Evolutionary conservation across 352 stramenopile genomes (phyloP).

Genomic region (Globisporangium solare): DNA sequence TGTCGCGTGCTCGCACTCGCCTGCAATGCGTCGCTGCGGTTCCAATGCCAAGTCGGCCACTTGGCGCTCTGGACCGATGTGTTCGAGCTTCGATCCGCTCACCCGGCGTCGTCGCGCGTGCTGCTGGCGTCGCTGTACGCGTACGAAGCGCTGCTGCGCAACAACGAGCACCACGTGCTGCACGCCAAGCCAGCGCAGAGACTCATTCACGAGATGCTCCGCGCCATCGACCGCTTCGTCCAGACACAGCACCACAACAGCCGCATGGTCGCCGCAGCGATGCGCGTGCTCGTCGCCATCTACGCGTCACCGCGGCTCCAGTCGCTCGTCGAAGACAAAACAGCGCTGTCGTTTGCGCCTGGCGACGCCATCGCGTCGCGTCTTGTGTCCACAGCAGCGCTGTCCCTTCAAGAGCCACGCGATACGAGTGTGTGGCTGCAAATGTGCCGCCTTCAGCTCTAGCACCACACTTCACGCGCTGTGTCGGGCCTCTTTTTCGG

Average conservation of each 20-base stretch:
- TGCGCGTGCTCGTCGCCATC: conserved; percentile 14
- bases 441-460: conserved; percentile 12
- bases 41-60: conserved; percentile 33
- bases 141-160: conserved; percentile 23
- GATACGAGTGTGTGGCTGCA: conserved; percentile 13
- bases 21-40: conserved; percentile 22
- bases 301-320: conserved; percentile 12
- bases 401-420: conserved; percentile 3
- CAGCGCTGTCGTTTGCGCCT: not conserved
- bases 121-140: conserved; percentile 26
- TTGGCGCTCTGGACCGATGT: conserved; percentile 29
- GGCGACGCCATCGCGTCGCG: conserved; percentile 1
- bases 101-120: conserved; percentile 30
- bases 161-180: conserved; percentile 29
- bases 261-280: conserved; percentile 10
- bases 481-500: conserved; percentile 11
- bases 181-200: conserved; percentile 1
- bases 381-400: not conserved
- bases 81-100: conserved; percentile 19
- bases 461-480: conserved; percentile 1
- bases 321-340: conserved; percentile 8
- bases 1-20: conserved; percentile 21
- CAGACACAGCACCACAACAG: not conserved
- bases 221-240: conserved; percentile 15
- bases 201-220: conserved; percentile 20